Conservation (phyloP, 179 eudicot species). For the Patellifolia procumbens region DNA sequence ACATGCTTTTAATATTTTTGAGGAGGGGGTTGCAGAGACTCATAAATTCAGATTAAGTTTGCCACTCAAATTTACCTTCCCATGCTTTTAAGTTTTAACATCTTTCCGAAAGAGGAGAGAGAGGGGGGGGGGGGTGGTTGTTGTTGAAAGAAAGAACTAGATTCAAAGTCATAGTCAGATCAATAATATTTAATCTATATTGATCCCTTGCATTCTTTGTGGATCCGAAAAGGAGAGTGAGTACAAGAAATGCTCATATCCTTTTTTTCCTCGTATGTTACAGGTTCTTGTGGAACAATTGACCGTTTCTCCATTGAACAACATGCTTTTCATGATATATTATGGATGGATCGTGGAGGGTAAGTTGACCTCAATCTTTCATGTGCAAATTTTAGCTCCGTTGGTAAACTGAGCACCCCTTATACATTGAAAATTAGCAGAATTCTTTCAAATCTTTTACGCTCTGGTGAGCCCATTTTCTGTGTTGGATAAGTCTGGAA, state of each 20-base stretch:
- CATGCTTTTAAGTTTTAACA: background rate
- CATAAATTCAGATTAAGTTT: background rate
- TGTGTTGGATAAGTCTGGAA: background rate
- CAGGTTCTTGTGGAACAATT: constrained; percentile 84
- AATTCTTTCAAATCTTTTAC: background rate
- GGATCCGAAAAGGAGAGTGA: background rate
- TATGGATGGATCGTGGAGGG: constrained; percentile 82
- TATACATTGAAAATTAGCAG: background rate
- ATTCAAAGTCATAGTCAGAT: background rate
- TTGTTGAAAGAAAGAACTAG: background rate
- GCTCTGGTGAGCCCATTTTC: background rate
- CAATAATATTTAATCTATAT: background rate
- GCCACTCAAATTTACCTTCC: background rate
- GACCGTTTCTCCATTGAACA: constrained; percentile 86
- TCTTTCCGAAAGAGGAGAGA: background rate
- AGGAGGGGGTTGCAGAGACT: background rate
- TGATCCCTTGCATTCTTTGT: background rate
- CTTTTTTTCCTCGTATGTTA: background rate
- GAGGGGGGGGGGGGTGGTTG: too few species aligned
- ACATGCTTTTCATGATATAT: constrained; percentile 81
- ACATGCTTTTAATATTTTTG: background rate
- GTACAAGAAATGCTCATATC: background rate
- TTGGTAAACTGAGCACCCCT: background rate
- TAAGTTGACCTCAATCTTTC: constrained; percentile 34
- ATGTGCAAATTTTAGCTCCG: background rate